A percentile compares a stretch with the other conserved stretches of the same genome.
These are phyloP conservation scores for Physaria fendleri DNA, from an alignment of 345 rosid species.

Conservation along the genomic window DNA sequence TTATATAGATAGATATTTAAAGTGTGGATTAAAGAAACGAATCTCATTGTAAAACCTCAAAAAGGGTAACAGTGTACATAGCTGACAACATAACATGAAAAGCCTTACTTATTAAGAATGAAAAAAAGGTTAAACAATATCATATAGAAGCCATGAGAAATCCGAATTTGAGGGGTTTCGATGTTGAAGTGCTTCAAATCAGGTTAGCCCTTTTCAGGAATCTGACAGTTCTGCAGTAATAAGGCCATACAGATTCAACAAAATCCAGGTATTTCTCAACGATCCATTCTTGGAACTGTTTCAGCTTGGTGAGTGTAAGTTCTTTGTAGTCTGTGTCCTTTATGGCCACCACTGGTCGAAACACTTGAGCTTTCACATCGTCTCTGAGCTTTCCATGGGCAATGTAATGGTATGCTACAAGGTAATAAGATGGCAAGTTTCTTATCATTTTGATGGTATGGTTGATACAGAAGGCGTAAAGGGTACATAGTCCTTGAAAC, in stretches of 20 bases:
- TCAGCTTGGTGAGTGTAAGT: constrained; percentile 41
- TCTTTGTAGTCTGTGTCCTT: constrained; percentile 65
- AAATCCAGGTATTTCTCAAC: constrained; percentile 67
- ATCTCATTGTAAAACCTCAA: no score
- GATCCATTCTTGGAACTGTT: constrained; percentile 54
- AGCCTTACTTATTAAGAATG: no score
- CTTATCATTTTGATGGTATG: constrained; percentile 45
- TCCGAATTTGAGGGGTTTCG: constrained; percentile 11
- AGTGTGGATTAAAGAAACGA: no score
- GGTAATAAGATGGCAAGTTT: constrained; percentile 55
- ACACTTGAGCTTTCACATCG: constrained; percentile 35
- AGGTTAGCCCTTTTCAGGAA: constrained; percentile 89
- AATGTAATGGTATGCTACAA: constrained; percentile 43
- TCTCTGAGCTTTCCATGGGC: constrained; percentile 61
- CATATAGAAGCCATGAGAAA: constrained; percentile 14
- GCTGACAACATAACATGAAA: no score
- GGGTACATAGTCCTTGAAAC: constrained; percentile 53
- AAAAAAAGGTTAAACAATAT: no score
- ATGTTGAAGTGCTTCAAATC: constrained; percentile 31
- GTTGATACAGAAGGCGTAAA: constrained; percentile 68
- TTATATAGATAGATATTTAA: no score
- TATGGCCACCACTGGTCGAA: constrained; percentile 50
- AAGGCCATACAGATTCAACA: constrained; percentile 90
- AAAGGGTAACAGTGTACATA: no score
- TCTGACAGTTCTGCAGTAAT: constrained; percentile 87